Evolutionary conservation across 352 stramenopile species (phyloP), one percentile per base, ranked within the genome.

Genomic region (Phytophthora podocarpi): DNA sequence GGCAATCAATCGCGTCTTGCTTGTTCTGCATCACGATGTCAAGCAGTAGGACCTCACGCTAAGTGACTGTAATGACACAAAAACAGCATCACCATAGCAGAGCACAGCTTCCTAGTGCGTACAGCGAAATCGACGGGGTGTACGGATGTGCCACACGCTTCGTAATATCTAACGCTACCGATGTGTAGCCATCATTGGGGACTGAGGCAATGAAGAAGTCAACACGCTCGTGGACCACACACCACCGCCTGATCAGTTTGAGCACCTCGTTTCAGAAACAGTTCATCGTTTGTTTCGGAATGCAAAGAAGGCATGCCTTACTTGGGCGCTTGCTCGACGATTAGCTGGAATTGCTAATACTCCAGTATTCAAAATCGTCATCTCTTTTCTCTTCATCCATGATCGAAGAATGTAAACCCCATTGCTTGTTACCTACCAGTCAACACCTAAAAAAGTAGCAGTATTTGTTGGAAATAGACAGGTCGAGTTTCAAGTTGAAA

Each of bases 251-350:
- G 15, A 51, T 88, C 74, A 5, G 73, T 65, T 13, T 53, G 60
- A 1, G 78, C 76, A 1, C 72, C 72, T 8, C 66, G 66, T 21
- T 77, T 59, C 20, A 89, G 55, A n/a, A 90, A 63, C 27, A 85
- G 70, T 28, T 65, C 67, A 10, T 8, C 65, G 67, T 23, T 85
- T 82, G 47, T 82, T 87, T 12, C 75, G 69, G 53, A 76, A 89
- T 15, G 68, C 75, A 5, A 65, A 16, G 16, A 16, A 36, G 3
- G 1, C 2, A 36, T 36, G 1, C 11, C 9, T 41, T 69, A 76
- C 56, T 72, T 70, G 23, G 83, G 78, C 66, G 87, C 85, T 56
- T 87, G 69, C 67, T 85, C 82, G n/a, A 72, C 72, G n/a, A n/a
- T n/a, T 8, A 90, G 43, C 1, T 89, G 56, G 26, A 85, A 67